Percentiles rank a stretch among this genome's conserved stretches.
These are phyloP conservation scores for Lolium multiflorum DNA, from an alignment of 176 grass and related monocot genomes.

Conservation along the genomic window DNA sequence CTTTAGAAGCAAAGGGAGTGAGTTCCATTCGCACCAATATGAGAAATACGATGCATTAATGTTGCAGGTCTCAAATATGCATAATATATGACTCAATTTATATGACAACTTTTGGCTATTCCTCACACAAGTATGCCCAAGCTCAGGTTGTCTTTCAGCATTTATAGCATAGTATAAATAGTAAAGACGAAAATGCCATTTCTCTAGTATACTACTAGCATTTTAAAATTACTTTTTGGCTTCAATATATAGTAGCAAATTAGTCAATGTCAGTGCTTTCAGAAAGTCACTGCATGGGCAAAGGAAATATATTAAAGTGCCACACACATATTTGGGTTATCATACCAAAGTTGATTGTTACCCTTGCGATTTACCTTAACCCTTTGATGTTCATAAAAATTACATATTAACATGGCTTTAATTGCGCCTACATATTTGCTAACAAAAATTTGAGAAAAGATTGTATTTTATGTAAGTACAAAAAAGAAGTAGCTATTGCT, in stretches of 20 bases:
- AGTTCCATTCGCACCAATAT: neutral
- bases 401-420: neutral
- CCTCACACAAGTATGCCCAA: neutral
- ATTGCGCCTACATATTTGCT: neutral
- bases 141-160: neutral
- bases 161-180: neutral
- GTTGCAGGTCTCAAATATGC: conserved; percentile 12
- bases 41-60: neutral
- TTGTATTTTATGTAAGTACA: neutral
- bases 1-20: neutral
- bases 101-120: neutral
- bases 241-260: neutral
- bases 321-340: neutral
- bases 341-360: conserved; percentile 9
- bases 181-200: neutral
- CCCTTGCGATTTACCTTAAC: neutral
- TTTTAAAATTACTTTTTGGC: neutral
- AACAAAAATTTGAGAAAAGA: conserved; percentile 13
- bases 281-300: neutral
- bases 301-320: neutral
- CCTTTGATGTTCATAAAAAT: conserved; percentile 23
- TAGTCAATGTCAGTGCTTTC: neutral
- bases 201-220: neutral
- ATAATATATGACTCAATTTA: neutral
- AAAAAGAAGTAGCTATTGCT: neutral